These are phyloP conservation scores for Sugiyamaella sp. DNA, from an alignment of 1,139 yeast genomes.

Conservation along the genomic window DNA sequence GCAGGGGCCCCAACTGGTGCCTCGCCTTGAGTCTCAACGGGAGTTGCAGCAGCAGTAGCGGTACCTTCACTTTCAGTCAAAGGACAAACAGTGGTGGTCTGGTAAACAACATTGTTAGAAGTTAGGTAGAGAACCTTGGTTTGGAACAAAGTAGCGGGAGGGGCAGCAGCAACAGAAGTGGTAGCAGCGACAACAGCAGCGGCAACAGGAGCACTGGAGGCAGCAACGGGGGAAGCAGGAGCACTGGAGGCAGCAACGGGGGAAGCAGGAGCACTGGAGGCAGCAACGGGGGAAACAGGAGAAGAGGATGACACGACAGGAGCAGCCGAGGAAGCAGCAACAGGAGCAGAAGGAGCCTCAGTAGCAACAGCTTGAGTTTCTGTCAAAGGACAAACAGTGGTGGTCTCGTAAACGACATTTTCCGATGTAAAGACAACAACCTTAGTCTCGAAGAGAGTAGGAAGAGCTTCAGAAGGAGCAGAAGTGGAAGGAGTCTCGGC, in stretches of 20 bases:
- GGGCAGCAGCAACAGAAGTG: constrained; percentile 9
- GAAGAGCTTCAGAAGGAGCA: constrained; percentile 6
- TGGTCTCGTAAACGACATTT: constrained; percentile 3
- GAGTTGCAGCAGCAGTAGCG: constrained; percentile 5
- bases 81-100: constrained; percentile 12
- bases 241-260: constrained; percentile 1
- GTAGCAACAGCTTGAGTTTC: constrained; percentile 10
- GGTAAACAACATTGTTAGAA: constrained; percentile 3
- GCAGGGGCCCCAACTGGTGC: constrained; percentile 7
- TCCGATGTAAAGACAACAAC: background rate
- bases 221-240: background rate
- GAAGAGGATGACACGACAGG: constrained; percentile 11
- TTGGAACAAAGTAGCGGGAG: constrained; percentile 10
- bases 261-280: constrained; percentile 8
- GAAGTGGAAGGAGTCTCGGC: constrained; percentile 5
- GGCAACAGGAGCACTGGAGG: constrained; percentile 1
- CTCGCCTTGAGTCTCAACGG: constrained; percentile 4
- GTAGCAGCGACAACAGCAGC: constrained; percentile 12
- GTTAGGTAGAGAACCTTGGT: constrained; percentile 14
- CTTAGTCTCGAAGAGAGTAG: background rate
- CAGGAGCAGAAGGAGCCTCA: constrained; percentile 5
- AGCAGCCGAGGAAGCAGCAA: constrained; percentile 10
- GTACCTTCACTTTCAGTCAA: constrained; percentile 5
- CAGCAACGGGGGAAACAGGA: background rate
- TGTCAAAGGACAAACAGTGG: constrained; percentile 14